phyloP scores from a whole-genome alignment of 2,329 filamentous ascomycete species.

The Cladosporium velox region DNA sequence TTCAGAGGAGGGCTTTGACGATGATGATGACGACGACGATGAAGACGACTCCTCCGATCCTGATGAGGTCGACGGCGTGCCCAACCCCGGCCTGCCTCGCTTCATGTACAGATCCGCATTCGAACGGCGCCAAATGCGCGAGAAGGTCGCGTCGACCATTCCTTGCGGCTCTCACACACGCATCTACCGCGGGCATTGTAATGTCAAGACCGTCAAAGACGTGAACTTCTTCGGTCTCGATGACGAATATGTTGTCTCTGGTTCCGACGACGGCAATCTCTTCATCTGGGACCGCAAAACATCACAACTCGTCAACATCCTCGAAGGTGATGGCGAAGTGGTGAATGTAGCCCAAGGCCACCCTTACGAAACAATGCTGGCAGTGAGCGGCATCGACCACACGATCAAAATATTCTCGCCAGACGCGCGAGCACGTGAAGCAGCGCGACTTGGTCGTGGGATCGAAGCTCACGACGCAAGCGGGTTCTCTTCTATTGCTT shows the following conservation, averaged over 20 bases:
- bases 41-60: conserved; percentile 36
- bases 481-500: conserved; percentile 45
- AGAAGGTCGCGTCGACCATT: conserved; percentile 56
- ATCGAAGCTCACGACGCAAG: conserved; percentile 52
- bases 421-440: conserved; percentile 58
- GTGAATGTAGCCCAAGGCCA: conserved; percentile 70
- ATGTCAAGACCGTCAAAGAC: conserved; percentile 68
- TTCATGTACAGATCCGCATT: conserved; percentile 53
- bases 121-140: conserved; percentile 48
- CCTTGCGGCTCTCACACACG: conserved; percentile 60
- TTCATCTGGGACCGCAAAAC: conserved; percentile 71
- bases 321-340: conserved; percentile 68
- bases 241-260: conserved; percentile 69
- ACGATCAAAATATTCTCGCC: conserved; percentile 70
- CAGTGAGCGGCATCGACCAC: conserved; percentile 67
- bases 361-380: conserved; percentile 67
- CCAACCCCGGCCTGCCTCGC: conserved; percentile 34
- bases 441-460: conserved; percentile 60
- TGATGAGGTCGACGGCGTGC: conserved; percentile 41
- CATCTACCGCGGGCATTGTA: conserved; percentile 65
- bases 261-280: conserved; percentile 65
- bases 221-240: conserved; percentile 68
- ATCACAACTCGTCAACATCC: conserved; percentile 61
- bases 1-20: conserved; percentile 33
- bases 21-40: conserved; percentile 29